These are phyloP conservation scores for Xanthoconium separans DNA, from an alignment of 1,284 basidiomycete genomes.

Conservation along the genomic window DNA sequence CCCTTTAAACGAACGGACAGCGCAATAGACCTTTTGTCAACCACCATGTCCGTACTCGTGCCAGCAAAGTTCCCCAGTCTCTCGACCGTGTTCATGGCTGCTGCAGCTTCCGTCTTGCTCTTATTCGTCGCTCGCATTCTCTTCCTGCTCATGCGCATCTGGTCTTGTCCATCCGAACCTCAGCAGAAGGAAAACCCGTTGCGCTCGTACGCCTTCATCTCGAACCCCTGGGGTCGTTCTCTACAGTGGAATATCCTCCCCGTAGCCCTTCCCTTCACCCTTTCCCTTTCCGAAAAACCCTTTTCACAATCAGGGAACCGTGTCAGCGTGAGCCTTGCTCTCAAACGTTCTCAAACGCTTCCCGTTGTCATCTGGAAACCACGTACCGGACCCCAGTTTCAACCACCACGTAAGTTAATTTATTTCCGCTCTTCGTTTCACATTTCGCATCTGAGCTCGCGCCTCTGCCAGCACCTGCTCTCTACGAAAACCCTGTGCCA, in stretches of 20 bases:
- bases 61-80: conserved; percentile 29
- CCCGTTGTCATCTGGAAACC: conserved; percentile 22
- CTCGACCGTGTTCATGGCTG: conserved; percentile 34
- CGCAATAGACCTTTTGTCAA: neutral
- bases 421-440: neutral
- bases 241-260: conserved; percentile 30
- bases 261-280: conserved; percentile 27
- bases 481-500: conserved; percentile 34
- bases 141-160: conserved; percentile 29
- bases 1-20: conserved; percentile 15
- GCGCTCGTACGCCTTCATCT: conserved; percentile 1
- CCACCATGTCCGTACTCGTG: conserved; percentile 33
- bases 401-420: conserved; percentile 34
- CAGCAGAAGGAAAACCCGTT: conserved; percentile 16
- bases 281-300: conserved; percentile 23
- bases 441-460: neutral
- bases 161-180: conserved; percentile 22
- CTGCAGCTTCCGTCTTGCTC: conserved; percentile 26
- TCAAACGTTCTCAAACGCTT: conserved; percentile 14
- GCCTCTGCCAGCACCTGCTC: conserved; percentile 24
- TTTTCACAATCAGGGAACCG: conserved; percentile 6
- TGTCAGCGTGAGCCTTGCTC: neutral
- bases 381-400: conserved; percentile 29
- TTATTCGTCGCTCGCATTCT: conserved; percentile 32
- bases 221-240: conserved; percentile 18